Base-by-base conservation (phyloP, 306 rosid species). In the Dalbergia oliveri region DNA sequence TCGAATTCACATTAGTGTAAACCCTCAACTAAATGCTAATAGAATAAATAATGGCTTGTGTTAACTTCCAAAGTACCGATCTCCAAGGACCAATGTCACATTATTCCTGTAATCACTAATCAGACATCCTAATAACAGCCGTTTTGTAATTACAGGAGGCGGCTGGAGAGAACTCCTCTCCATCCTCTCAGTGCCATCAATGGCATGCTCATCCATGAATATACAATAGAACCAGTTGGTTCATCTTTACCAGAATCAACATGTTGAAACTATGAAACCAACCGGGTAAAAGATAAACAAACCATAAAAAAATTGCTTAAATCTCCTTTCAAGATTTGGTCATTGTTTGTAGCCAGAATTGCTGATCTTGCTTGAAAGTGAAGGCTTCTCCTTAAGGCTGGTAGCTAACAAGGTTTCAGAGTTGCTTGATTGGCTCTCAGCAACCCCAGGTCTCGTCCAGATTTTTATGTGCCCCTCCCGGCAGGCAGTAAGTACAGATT, bases 401-500 rank as follows among this genome's bases (percentile, higher is more conserved):
- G 87, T 77, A 57, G 89, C 76, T 75, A 83, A 84, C 74, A 84
- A 63, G 21, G 86, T 49, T 79, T 90, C 97, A 0, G 89, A 66
- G 73, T 74, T 85, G 86, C 69, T 88, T 79, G 94, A 56, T 75
- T 87, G 97, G 88, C 77, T 81, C 66, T 93, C 97, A 3, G 85
- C 86, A 21, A 54, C 73, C 8, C 90, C 93, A 0, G 98, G 99
- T 87, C 98, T 88, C 83, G 78, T 81, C 99, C 99, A 96, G 67
- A 90, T 72, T 87, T 93, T 93, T 43, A 90, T 87, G 78, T 93
- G 98, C 53, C 99, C 99, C 80, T 96, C 99, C 39, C 99, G 92
- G 87, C 97, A 96, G 80, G 92, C 91, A 4, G 98, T 93, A 11
- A 96, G 93, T 41, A 93, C 82, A 34, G 98, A 93, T 71, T 96